phyloP scores from a whole-genome alignment of 805 yeast species.

The Cyberlindnera mrakii region DNA sequence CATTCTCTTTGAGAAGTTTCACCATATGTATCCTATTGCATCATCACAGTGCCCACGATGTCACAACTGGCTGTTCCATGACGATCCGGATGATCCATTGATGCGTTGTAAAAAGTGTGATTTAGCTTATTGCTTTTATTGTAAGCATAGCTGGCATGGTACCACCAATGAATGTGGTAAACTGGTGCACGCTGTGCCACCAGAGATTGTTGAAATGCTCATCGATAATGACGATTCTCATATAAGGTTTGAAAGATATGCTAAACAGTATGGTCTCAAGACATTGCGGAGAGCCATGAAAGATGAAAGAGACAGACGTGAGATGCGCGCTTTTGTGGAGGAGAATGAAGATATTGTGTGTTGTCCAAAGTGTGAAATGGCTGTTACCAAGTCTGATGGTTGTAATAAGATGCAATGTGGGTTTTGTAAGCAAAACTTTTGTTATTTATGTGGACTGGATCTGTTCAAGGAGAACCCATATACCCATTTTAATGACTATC shows the following conservation, averaged over 20 bases:
- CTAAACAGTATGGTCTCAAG: constrained; percentile 39
- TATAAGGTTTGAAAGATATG: constrained; percentile 25
- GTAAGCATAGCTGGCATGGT: constrained; percentile 61
- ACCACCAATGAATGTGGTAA: constrained; percentile 38
- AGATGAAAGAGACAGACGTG: constrained; percentile 40
- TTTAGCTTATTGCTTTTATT: constrained; percentile 49
- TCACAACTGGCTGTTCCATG: constrained; percentile 38
- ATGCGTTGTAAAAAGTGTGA: constrained; percentile 44
- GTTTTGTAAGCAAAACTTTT: constrained; percentile 42
- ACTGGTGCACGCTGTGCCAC: constrained; percentile 24
- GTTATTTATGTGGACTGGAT: constrained; percentile 45
- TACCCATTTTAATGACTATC: constrained; percentile 40
- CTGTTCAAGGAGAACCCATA: constrained; percentile 40
- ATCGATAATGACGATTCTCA: constrained; percentile 24
- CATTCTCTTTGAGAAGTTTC: constrained; percentile 37
- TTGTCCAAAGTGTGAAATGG: constrained; percentile 48
- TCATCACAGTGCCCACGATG: constrained; percentile 53
- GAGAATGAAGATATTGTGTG: constrained; percentile 36
- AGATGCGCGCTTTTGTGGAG: constrained; percentile 38
- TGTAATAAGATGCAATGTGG: constrained; percentile 59
- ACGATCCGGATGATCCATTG: constrained; percentile 39
- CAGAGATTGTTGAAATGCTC: constrained; percentile 22
- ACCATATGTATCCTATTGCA: constrained; percentile 40
- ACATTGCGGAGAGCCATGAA: constrained; percentile 36
- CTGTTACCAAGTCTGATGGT: constrained; percentile 52